Percentiles rank a stretch among this genome's conserved stretches.
These are phyloP conservation scores for Trichoderma asperellum DNA, from an alignment of 2,329 filamentous ascomycete species.

Conservation along the genomic window DNA sequence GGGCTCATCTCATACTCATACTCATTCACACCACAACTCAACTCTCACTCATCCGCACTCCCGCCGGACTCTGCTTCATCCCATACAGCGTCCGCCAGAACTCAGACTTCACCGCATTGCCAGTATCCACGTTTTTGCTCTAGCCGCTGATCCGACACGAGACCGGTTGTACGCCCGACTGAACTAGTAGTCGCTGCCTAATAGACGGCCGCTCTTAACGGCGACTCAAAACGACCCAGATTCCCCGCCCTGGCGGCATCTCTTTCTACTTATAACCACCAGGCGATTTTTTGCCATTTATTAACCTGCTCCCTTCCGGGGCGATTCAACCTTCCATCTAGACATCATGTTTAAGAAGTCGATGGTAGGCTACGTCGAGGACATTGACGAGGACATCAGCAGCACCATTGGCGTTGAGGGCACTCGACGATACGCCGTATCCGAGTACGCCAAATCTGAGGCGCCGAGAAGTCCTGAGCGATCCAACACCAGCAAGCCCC, in stretches of 20 bases:
- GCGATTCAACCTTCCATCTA: slow-evolving; percentile 28
- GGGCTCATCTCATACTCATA: slow-evolving; percentile 12
- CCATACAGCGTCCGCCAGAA: background rate
- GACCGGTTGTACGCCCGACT: background rate
- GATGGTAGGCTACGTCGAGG: slow-evolving; percentile 53
- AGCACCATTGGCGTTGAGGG: slow-evolving; percentile 47
- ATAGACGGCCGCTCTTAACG: slow-evolving; percentile 23
- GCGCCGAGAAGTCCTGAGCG: slow-evolving; percentile 51
- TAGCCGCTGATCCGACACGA: slow-evolving; percentile 21
- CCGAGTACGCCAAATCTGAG: slow-evolving; percentile 54
- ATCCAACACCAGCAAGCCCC: slow-evolving; percentile 56
- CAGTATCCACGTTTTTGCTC: slow-evolving; percentile 1
- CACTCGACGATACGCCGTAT: slow-evolving; percentile 52
- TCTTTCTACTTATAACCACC: slow-evolving; percentile 30
- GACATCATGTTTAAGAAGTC: slow-evolving; percentile 43
- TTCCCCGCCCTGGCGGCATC: slow-evolving; percentile 40
- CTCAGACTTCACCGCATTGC: background rate
- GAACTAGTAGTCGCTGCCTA: slow-evolving; percentile 15
- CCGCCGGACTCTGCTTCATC: background rate
- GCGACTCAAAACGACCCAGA: slow-evolving; percentile 18
- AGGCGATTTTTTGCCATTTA: background rate
- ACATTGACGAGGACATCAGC: slow-evolving; percentile 56
- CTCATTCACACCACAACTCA: background rate
- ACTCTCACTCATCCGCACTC: background rate
- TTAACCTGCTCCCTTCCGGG: slow-evolving; percentile 30